These are phyloP conservation scores for Seiridium unicorne DNA, from an alignment of 2,329 filamentous ascomycete genomes.

Conservation along the genomic window DNA sequence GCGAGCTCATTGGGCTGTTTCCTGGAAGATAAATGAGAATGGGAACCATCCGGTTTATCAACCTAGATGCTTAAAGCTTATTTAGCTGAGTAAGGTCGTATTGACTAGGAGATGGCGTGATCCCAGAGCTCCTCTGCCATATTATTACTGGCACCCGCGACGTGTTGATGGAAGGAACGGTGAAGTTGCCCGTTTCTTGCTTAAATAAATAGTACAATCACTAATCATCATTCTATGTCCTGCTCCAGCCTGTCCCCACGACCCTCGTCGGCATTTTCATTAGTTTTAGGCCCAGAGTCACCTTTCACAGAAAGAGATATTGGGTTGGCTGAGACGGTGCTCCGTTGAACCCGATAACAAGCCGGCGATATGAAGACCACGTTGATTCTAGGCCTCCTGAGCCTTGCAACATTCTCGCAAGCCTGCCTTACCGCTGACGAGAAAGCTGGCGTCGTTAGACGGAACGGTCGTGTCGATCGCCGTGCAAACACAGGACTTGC, in stretches of 20 bases:
- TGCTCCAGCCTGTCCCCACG: too few relatives aligned
- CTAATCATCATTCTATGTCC: too few relatives aligned
- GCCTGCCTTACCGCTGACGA: slow-evolving; percentile 6
- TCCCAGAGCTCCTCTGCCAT: not conserved
- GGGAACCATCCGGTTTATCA: not conserved
- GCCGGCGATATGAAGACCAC: slow-evolving; percentile 1
- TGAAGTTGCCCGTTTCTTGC: too few relatives aligned
- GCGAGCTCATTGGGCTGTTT: not conserved
- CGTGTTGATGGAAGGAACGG: not conserved
- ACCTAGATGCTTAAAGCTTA: not conserved
- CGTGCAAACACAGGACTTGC: slow-evolving; percentile 16
- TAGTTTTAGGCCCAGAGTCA: too few relatives aligned
- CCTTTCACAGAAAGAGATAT: too few relatives aligned
- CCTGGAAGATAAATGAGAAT: not conserved
- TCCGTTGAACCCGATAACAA: not conserved
- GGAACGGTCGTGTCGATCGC: not conserved
- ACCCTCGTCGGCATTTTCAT: too few relatives aligned
- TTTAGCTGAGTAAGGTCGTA: not conserved
- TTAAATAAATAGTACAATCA: too few relatives aligned
- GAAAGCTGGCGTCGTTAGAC: not conserved
- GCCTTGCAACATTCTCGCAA: slow-evolving; percentile 1
- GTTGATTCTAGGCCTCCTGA: not conserved
- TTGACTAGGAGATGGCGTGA: not conserved
- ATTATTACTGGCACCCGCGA: not conserved
- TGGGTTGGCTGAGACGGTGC: too few relatives aligned